Base-by-base conservation (phyloP, 140 eudicot genomes). In the Anethum foeniculum region DNA sequence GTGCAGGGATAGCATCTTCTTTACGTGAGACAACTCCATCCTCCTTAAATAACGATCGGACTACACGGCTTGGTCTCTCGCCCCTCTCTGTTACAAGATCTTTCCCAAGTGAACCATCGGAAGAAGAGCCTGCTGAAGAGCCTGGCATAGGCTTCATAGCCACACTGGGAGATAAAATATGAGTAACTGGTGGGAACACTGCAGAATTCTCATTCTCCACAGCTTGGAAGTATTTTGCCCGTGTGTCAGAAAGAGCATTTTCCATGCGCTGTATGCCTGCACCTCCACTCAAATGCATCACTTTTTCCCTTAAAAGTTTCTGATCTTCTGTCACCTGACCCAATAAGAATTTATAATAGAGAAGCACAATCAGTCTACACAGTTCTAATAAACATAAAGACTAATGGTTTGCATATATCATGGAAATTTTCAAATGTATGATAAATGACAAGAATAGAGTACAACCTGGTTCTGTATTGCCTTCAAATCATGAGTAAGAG, bases 401-500 rank as follows among this genome's bases (percentile, higher is more conserved):
- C 76, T 38, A 71, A 34, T 16, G 47, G 19, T 36, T 6, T 69
- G n/a, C 67, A 21, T 23, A 23, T 58, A 51, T 18, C 58, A 15
- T 51, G 58, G 21, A 51, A 48, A 51, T 16, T 51, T 54, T 54
- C 62, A 36, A 13, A 18, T 36, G 76, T 36, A 1, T 16, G 30
- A 69, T 0, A 9, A 74, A 23, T 44, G 27, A 75, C 34, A 44
- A 32, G 43, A 3, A 25, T 34, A 68, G 73, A 84, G 46, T 19
- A 81, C 41, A 75, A 95, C 99, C 99, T 96, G 98, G 76, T 87
- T 93, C 87, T 96, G 98, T 77, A 93, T 81, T 71, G 96, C 94
- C 90, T 88, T 91, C 96, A 93, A 83, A 76, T 93, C 97, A 85
- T 90, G 89, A 14, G 96, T 84, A 85, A 93, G 93, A 77, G 80